phyloP scores from a whole-genome alignment of 2,329 filamentous ascomycete species.

The Hymenoscyphus fraxineus region DNA sequence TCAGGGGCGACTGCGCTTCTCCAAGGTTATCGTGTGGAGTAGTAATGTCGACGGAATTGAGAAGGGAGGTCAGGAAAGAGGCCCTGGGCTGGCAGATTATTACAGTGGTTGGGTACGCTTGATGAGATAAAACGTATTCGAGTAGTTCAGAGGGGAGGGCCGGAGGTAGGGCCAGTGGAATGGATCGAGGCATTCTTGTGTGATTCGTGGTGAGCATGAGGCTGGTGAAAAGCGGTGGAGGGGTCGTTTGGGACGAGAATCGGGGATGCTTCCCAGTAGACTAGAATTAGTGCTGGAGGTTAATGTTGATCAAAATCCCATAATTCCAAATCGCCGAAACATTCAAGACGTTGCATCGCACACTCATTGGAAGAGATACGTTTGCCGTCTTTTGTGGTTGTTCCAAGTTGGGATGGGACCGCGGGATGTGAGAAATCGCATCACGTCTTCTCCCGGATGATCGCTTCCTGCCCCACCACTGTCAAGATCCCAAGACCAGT shows the following conservation, averaged over 20 bases:
- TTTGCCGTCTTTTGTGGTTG: not conserved
- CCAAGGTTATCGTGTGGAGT: constrained; percentile 16
- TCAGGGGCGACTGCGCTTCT: constrained; percentile 17
- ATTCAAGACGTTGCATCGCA: not conserved
- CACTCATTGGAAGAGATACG: not conserved
- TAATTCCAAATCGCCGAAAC: not conserved
- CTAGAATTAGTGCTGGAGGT: constrained; percentile 28
- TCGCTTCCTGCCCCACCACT: constrained; percentile 26
- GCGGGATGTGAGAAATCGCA: not conserved
- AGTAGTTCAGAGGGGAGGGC: constrained; percentile 60
- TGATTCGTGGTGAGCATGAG: constrained; percentile 1
- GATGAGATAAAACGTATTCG: constrained; percentile 55
- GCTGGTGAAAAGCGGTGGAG: constrained; percentile 9
- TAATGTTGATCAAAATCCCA: constrained; percentile 20
- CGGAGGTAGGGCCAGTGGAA: constrained; percentile 48
- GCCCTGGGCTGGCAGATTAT: constrained; percentile 65
- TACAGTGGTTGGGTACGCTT: constrained; percentile 58
- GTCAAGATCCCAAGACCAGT: constrained; percentile 12
- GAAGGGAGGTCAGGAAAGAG: constrained; percentile 60
- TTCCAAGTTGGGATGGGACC: not conserved
- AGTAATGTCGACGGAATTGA: constrained; percentile 40
- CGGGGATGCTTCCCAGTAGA: not conserved
- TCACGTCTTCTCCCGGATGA: constrained; percentile 5
- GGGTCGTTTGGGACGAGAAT: constrained; percentile 8
- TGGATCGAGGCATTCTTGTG: constrained; percentile 20